Base-by-base conservation (phyloP, 1,139 yeast genomes). In the Fermentozyma sake region DNA sequence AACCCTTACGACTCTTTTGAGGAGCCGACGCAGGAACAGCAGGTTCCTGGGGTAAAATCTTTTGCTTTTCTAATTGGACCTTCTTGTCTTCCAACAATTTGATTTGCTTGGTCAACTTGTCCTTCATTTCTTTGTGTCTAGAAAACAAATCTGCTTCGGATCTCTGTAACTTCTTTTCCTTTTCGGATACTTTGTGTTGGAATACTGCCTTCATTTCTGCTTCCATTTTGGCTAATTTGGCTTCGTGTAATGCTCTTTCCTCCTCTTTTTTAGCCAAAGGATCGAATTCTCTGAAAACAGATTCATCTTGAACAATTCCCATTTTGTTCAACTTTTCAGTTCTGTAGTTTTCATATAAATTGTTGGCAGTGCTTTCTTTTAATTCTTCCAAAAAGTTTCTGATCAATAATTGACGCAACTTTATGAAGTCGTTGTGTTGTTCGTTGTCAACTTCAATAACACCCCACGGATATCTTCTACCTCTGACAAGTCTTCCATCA, bases 401-500 rank as follows among this genome's bases (percentile, higher is more conserved):
- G 41, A 93, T 73, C 52, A 93, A 73, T 53, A 93, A 70, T 58
- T 91, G 95, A 48, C 96, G 84, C 52, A 93, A 76, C 57, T 79
- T 79, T 45, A 83, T 79, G 56, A 93, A 93, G 61, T 93, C 99
- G 55, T 91, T 84, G 56, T 93, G 97, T 29, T 78, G 77, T 59
- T 86, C 94, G 56, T 91, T 91, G 56, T 89, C 97, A 40, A 93
- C 94, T 60, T 91, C 97, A 50, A 91, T 83, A 14, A 83, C 70
- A 41, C 99, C 99, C 99, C 99, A 93, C 37, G 98, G 98, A 58
- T 93, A 93, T 42, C 73, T 65, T 62, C 99, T 84, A 41, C 96
- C 97, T 54, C 97, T 80, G 25, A 87, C 95, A 22, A 64, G 52
- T 52, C 82, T 72, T 27, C 97, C 97, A 47, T 82, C 87, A 17